These are phyloP conservation scores for Mortierella sp. DNA, from an alignment of 371 early-diverging fungal species.

Conservation along the genomic window DNA sequence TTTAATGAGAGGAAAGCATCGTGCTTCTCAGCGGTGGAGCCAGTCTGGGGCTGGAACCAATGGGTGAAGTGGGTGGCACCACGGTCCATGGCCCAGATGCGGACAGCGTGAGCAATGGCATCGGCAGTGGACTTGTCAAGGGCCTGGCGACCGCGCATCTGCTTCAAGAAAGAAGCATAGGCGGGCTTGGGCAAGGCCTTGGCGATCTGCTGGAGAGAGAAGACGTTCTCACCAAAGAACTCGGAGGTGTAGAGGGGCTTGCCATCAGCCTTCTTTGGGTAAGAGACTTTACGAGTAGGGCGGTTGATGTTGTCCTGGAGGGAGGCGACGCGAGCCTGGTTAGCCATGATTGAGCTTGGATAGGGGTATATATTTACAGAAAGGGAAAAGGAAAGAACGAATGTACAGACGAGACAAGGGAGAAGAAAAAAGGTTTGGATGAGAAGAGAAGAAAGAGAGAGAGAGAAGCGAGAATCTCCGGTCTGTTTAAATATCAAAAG, in stretches of 20 bases:
- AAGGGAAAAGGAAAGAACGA: slow-evolving; percentile 1
- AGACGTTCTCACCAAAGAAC: slow-evolving; percentile 93
- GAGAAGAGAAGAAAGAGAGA: neutral
- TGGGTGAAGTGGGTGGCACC: slow-evolving; percentile 98
- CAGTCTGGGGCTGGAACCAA: slow-evolving; percentile 99
- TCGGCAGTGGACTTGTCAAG: slow-evolving; percentile 97
- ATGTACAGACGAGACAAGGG: neutral
- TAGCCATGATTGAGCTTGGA: slow-evolving; percentile 60
- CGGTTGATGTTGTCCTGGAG: slow-evolving; percentile 66
- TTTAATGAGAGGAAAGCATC: slow-evolving; percentile 95
- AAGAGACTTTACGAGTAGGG: slow-evolving; percentile 72
- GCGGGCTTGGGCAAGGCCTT: slow-evolving; percentile 95
- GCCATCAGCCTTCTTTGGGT: slow-evolving; percentile 78
- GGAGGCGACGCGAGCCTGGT: slow-evolving; percentile 65
- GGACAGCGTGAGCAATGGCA: slow-evolving; percentile 98
- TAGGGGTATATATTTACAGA: slow-evolving; percentile 39
- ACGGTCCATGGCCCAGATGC: slow-evolving; percentile 96
- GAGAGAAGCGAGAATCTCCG: slow-evolving; percentile 8
- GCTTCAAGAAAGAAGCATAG: slow-evolving; percentile 89
- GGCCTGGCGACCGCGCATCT: slow-evolving; percentile 84
- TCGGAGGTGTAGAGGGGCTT: slow-evolving; percentile 86
- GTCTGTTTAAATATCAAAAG: slow-evolving; percentile 10
- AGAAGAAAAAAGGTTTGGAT: neutral
- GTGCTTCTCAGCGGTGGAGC: slow-evolving; percentile 98
- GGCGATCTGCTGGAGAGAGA: slow-evolving; percentile 87